Base-by-base conservation (phyloP, 352 stramenopile species). In the Phytophthora cryptogea region DNA sequence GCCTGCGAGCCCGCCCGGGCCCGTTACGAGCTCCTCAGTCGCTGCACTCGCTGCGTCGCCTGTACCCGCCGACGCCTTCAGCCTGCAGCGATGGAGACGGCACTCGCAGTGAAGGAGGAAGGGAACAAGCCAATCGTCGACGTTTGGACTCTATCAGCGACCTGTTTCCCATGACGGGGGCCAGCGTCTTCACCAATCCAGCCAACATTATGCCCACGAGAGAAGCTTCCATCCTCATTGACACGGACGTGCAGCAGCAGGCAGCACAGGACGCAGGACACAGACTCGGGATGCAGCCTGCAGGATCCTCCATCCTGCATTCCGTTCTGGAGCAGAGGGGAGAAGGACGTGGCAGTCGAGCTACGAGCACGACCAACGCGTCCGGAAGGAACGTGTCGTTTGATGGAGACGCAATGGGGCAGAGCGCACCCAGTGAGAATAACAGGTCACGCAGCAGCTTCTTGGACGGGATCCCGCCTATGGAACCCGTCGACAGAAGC, bases 221-320 rank as follows among this genome's bases (percentile, higher is more conserved):
- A 10, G 76, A 92, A 52, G 83, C 79, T n/a, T 86, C 79, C 13
- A 89, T 92, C 54, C 73, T 92, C 50, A 89, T 90, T 58, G 74
- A 83, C 49, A 80, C 71, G 17, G 80, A 92, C 62, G 70, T 76
- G 16, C 74, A 85, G 56, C 68, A 76, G 43, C 49, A 60, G 8
- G 57, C 63, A 10, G 62, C 47, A 14, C 58, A 68, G 23, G 59
- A 71, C 28, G 39, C 57, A 23, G 54, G 45, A 28, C 68, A 63
- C 14, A n/a, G 59, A 27, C 32, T 68, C 10, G 54, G 49, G 8
- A 10, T 72, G 3, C 68, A 66, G 23, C 63, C 23, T 6, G 44
- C 58, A 33, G 48, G 44, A 0, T 54, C 66, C 0, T 54, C 58
- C 2, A 63, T 73, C 8, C 40, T 76, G n/a, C 70, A 74, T 42